phyloP scores from a whole-genome alignment of 208 protist genomes.

The Crithidia fasciculata region DNA sequence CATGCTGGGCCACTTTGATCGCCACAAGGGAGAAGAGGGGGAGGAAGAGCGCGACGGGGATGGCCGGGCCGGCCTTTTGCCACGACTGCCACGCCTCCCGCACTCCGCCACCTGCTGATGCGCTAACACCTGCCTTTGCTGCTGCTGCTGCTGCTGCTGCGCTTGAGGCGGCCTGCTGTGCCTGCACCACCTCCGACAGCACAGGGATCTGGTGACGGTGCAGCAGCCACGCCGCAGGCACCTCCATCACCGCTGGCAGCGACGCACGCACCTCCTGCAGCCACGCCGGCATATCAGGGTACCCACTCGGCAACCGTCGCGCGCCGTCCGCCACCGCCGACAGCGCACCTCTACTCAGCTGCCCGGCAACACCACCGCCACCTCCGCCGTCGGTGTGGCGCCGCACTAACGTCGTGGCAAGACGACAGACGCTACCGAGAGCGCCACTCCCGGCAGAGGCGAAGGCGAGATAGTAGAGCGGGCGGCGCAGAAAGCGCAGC shows the following conservation, averaged over 20 bases:
- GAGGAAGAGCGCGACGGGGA: constrained; percentile 73
- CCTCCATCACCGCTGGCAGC: constrained; percentile 70
- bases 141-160: constrained; percentile 25
- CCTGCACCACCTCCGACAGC: constrained; percentile 60
- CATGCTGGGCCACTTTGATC: constrained; percentile 39
- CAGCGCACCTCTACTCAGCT: not conserved
- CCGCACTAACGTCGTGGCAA: constrained; percentile 18
- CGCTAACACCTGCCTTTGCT: constrained; percentile 1
- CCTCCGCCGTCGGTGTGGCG: constrained; percentile 11
- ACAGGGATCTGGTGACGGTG: constrained; percentile 55
- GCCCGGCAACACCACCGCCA: constrained; percentile 1
- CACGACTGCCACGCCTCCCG: constrained; percentile 40
- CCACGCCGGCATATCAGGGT: constrained; percentile 62
- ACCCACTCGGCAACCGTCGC: constrained; percentile 41
- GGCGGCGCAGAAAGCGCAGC: constrained; percentile 58
- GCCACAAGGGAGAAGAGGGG: constrained; percentile 68
- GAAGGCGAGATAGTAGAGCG: constrained; percentile 68
- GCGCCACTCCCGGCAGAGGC: constrained; percentile 51
- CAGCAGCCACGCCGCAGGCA: constrained; percentile 49
- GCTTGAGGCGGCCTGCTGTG: not conserved
- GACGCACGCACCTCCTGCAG: constrained; percentile 60
- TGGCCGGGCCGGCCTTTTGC: constrained; percentile 56
- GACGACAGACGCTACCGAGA: constrained; percentile 46
- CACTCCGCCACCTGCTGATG: constrained; percentile 21
- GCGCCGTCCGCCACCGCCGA: not conserved